Conservation (phyloP, 148 eudicot species). For the Cornus kousa region DNA sequence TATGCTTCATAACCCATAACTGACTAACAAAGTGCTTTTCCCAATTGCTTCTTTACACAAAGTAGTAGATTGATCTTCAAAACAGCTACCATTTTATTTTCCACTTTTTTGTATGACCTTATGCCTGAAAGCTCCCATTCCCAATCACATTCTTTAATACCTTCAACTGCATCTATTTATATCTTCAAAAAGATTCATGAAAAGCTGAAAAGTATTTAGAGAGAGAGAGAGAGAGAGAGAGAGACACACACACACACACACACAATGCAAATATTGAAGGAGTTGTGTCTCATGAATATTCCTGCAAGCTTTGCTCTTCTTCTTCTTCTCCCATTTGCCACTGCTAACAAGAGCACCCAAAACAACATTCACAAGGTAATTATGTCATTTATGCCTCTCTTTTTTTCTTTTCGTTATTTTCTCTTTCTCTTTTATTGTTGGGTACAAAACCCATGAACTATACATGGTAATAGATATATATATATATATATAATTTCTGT, state of each 20-base stretch:
- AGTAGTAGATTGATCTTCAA: too few species aligned
- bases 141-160: too few species aligned
- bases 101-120: not conserved
- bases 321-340: slow-evolving; percentile 12
- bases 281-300: not conserved
- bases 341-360: slow-evolving; percentile 1
- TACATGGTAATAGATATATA: too few species aligned
- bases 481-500: too few species aligned
- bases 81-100: too few species aligned
- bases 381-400: not conserved
- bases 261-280: slow-evolving; percentile 1
- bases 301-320: slow-evolving; percentile 4
- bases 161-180: not conserved
- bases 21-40: too few species aligned
- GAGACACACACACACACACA: too few species aligned
- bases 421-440: too few species aligned
- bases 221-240: slow-evolving; percentile 9
- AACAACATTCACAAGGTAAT: slow-evolving; percentile 13
- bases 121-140: too few species aligned
- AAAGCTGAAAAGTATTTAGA: not conserved
- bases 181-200: slow-evolving; percentile 9
- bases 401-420: not conserved
- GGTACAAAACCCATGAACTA: too few species aligned
- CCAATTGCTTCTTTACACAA: too few species aligned
- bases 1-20: too few species aligned